Percentiles rank a stretch among this genome's conserved stretches.
These are phyloP conservation scores for Alternaria conjuncta DNA, from an alignment of 2,329 filamentous ascomycete genomes.

Conservation along the genomic window DNA sequence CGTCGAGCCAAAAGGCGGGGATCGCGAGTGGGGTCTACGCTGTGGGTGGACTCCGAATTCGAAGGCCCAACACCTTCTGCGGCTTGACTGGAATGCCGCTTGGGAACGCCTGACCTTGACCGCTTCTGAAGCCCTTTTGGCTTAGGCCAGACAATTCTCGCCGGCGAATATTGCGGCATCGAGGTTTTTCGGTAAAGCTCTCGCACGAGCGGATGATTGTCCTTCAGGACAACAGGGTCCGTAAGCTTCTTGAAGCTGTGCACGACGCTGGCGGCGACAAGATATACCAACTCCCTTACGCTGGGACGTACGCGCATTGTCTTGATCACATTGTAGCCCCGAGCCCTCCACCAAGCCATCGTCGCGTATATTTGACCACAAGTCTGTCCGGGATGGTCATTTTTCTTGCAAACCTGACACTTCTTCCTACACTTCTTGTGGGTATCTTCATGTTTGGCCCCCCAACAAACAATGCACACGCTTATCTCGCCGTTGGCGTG, in stretches of 20 bases:
- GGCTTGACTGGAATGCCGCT: too few relatives aligned
- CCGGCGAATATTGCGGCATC: background rate
- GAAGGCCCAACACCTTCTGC: too few relatives aligned
- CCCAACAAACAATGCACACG: background rate
- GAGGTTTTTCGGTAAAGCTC: background rate
- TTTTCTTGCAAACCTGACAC: background rate
- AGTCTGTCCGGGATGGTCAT: background rate
- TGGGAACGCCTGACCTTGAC: background rate
- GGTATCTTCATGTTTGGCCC: background rate
- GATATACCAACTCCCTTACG: background rate
- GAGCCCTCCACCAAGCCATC: background rate
- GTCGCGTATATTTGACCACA: background rate
- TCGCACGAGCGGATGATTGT: background rate
- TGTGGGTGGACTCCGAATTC: background rate
- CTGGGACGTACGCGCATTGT: background rate
- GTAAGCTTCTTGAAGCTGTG: background rate
- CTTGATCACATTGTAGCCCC: background rate
- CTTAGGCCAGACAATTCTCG: background rate
- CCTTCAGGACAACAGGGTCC: background rate
- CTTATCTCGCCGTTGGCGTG: background rate
- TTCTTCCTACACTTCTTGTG: background rate
- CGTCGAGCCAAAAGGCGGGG: background rate
- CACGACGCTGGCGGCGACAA: background rate
- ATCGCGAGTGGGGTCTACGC: background rate
- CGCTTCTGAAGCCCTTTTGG: background rate